Evolutionary conservation across 257 asterid genomes (phyloP).

Genomic region (Solanum okadae): DNA sequence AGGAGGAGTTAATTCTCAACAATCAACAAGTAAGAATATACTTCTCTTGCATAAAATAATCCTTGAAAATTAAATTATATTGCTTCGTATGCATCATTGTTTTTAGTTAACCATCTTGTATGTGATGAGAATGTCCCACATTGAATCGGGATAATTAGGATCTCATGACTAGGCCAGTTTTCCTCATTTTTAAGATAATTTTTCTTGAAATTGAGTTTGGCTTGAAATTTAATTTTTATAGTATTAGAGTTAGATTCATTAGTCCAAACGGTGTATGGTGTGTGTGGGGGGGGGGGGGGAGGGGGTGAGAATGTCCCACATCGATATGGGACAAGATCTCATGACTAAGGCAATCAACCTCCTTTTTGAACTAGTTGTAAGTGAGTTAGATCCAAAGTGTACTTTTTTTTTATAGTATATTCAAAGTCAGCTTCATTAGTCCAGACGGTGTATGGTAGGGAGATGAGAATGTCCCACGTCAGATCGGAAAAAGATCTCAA

Average conservation of each 20-base stretch:
- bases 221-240: too few species aligned
- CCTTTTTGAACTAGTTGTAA: neutral
- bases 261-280: neutral
- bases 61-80: too few species aligned
- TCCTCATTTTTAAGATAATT: too few species aligned
- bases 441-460: neutral
- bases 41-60: neutral
- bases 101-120: neutral
- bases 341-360: neutral
- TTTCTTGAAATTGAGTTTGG: too few species aligned
- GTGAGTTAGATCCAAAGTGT: neutral
- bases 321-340: neutral
- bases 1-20: neutral
- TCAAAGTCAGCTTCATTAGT: neutral
- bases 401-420: neutral
- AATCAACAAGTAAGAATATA: neutral
- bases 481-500: neutral
- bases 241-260: neutral
- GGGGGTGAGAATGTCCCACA: neutral
- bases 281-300: too few species aligned
- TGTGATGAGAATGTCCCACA: neutral
- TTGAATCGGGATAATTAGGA: neutral
- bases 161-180: fast-evolving
- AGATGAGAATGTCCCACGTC: neutral
- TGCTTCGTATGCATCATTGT: neutral